Evolutionary conservation across 2,329 filamentous ascomycete genomes (phyloP).

Genomic region (Fusarium vanettenii): DNA sequence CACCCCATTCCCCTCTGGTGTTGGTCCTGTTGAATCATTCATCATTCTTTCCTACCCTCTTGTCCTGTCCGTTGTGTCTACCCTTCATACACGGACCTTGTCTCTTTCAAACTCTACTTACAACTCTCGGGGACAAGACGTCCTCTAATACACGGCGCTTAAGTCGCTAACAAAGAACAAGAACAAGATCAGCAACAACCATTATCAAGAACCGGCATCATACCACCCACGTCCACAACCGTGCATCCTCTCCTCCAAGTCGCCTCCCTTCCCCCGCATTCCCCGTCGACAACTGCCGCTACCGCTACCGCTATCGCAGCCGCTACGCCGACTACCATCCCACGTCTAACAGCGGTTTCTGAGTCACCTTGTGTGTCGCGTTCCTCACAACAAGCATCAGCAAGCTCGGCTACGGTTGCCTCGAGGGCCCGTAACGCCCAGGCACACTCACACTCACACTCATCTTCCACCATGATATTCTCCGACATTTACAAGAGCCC

Average conservation of each 20-base stretch:
- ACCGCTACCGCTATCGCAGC: slow-evolving; percentile 27
- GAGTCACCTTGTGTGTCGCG: slow-evolving; percentile 20
- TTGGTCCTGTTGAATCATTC: slow-evolving; percentile 1
- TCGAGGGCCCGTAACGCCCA: slow-evolving; percentile 33
- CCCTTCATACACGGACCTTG: neutral
- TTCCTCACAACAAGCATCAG: slow-evolving; percentile 9
- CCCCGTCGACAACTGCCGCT: slow-evolving; percentile 34
- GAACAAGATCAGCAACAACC: slow-evolving; percentile 10
- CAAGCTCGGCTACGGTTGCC: slow-evolving; percentile 21
- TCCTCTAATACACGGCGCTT: slow-evolving; percentile 7
- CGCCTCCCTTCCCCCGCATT: slow-evolving; percentile 37
- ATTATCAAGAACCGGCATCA: slow-evolving; percentile 30
- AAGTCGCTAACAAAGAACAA: slow-evolving; percentile 26
- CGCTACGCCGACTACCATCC: slow-evolving; percentile 27
- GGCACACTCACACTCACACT: slow-evolving; percentile 10
- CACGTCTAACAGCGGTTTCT: slow-evolving; percentile 11
- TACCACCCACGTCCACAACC: slow-evolving; percentile 32
- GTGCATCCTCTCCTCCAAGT: slow-evolving; percentile 38
- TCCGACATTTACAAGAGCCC: slow-evolving; percentile 69
- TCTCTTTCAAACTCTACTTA: slow-evolving; percentile 10
- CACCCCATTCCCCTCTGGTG: slow-evolving; percentile 14
- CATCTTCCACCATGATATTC: slow-evolving; percentile 61
- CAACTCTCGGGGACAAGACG: neutral
- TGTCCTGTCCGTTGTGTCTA: neutral
- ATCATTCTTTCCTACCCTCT: neutral